Conservation (phyloP, 2,329 filamentous ascomycete genomes). For the Cytospora schulzeri region DNA sequence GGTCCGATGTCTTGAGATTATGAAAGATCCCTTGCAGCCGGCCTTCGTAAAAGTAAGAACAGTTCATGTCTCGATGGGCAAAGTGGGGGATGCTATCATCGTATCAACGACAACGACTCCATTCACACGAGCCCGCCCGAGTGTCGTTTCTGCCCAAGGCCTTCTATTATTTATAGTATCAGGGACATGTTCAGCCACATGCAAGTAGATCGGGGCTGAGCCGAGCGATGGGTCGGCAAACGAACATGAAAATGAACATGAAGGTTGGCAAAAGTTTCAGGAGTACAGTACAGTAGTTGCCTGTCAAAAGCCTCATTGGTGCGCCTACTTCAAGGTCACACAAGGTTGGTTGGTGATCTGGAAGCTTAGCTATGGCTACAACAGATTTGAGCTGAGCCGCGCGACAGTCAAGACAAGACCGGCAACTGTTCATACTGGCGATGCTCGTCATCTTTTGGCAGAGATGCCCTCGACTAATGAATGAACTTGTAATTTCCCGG, state of each 20-base stretch:
- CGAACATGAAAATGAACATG: not conserved
- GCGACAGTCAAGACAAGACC: not conserved
- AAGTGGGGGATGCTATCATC: not conserved
- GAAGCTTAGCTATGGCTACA: not conserved
- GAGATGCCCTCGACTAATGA: not conserved
- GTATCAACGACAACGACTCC: not conserved
- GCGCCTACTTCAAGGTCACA: slow-evolving; percentile 1
- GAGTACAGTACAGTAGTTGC: not conserved
- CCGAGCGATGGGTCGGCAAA: slow-evolving; percentile 15
- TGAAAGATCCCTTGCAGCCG: not conserved
- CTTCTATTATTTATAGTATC: not conserved
- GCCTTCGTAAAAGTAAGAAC: not conserved
- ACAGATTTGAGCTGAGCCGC: not conserved
- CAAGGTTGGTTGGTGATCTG: not conserved
- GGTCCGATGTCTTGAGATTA: not conserved
- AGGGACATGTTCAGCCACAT: not conserved
- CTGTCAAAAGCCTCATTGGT: slow-evolving; percentile 16
- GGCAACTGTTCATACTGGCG: not conserved
- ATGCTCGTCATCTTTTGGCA: not conserved
- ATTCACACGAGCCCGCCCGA: not conserved
- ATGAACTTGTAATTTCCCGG: not conserved
- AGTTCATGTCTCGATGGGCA: not conserved
- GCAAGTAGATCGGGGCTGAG: not conserved
- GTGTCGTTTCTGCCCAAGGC: not conserved
- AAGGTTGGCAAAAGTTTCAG: slow-evolving; percentile 12